These are phyloP conservation scores for Sporisorium reilianum DNA, from an alignment of 1,284 basidiomycete genomes.

Conservation along the genomic window DNA sequence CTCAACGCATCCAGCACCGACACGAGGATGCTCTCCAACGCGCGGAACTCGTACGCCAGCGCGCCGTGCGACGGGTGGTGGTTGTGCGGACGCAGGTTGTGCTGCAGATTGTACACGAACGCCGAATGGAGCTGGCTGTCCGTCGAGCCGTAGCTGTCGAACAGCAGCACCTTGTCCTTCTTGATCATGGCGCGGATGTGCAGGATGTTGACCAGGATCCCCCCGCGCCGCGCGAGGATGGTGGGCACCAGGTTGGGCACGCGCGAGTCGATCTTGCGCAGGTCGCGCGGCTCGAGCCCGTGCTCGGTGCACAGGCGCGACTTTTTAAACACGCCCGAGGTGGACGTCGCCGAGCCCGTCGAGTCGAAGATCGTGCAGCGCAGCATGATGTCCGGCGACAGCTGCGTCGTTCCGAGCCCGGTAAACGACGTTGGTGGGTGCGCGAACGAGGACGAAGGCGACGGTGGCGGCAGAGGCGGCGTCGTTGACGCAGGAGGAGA, in stretches of 20 bases:
- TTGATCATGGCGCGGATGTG: conserved; percentile 95
- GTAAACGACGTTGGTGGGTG: conserved; percentile 7
- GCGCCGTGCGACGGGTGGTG: conserved; percentile 1
- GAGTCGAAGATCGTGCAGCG: conserved; percentile 64
- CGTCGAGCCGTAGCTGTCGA: conserved; percentile 74
- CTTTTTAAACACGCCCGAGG: conserved; percentile 89
- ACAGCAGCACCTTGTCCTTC: conserved; percentile 88
- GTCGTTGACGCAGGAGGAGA: background rate
- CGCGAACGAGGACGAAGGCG: background rate
- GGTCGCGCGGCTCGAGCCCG: conserved; percentile 89
- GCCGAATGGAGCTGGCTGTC: conserved; percentile 57
- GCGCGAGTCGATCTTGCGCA: conserved; percentile 94
- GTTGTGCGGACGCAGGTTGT: conserved; percentile 46
- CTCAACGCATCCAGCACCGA: conserved; percentile 61
- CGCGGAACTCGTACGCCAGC: conserved; percentile 64
- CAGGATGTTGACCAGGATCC: conserved; percentile 85
- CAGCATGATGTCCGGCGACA: conserved; percentile 58
- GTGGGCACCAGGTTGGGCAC: conserved; percentile 92
- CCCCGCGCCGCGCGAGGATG: conserved; percentile 87
- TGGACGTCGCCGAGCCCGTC: conserved; percentile 77
- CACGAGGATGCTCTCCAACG: conserved; percentile 61
- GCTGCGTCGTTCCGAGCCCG: conserved; percentile 49
- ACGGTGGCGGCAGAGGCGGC: background rate
- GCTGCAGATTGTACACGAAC: conserved; percentile 65
- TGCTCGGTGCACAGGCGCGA: conserved; percentile 88